Percentiles rank a stretch among this genome's conserved stretches.
Evolutionary conservation across 2,329 filamentous ascomycete genomes (phyloP).

Genomic region (Curvularia spicifera): DNA sequence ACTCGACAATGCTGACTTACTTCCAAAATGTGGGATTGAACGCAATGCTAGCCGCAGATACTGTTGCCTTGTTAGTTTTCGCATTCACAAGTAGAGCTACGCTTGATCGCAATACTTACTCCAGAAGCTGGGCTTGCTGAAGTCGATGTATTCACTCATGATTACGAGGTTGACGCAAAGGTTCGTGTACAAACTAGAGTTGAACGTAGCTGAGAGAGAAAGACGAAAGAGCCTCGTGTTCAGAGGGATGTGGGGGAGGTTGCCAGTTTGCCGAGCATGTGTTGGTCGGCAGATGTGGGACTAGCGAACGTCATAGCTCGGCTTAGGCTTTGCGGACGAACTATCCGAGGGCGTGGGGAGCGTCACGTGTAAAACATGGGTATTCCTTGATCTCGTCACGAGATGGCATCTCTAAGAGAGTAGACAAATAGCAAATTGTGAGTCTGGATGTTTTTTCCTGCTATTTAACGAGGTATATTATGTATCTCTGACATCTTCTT

Average conservation of each 20-base stretch:
- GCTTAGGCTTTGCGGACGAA: conserved; percentile 2
- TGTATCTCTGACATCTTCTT: not conserved
- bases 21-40: conserved; percentile 99
- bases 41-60: conserved; percentile 79
- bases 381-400: not conserved
- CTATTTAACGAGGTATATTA: not conserved
- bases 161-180: not conserved
- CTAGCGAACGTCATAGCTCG: conserved; percentile 43
- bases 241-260: conserved; percentile 26
- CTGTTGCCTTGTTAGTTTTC: conserved; percentile 54
- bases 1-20: conserved; percentile 57
- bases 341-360: conserved; percentile 2
- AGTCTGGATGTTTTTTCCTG: not conserved
- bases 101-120: conserved; percentile 44
- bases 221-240: conserved; percentile 6
- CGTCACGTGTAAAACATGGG: not conserved
- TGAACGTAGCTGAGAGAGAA: not conserved
- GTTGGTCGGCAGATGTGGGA: conserved; percentile 23
- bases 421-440: not conserved
- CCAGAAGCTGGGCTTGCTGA: conserved; percentile 57
- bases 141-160: conserved; percentile 48
- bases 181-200: not conserved
- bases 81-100: conserved; percentile 3
- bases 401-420: not conserved
- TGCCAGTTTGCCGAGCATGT: conserved; percentile 33